phyloP scores from a whole-genome alignment of 2,329 filamentous ascomycete species.

The Sphaceloma murrayae region DNA sequence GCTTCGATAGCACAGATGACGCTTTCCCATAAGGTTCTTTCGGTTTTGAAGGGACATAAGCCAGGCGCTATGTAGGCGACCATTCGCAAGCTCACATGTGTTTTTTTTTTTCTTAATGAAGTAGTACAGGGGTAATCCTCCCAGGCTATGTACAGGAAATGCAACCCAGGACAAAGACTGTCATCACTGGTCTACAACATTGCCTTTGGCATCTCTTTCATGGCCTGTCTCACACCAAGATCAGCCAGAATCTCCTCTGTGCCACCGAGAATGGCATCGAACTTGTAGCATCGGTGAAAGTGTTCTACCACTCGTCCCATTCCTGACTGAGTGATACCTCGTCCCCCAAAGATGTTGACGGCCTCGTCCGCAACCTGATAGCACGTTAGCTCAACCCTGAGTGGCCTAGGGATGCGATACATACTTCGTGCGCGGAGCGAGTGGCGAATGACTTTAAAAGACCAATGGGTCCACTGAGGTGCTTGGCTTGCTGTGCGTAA shows the following conservation, averaged over 20 bases:
- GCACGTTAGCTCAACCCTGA: background rate
- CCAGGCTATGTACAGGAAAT: background rate
- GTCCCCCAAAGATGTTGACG: constrained; percentile 77
- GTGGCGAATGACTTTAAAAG: constrained; percentile 73
- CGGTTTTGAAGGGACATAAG: no score
- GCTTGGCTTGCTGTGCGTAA: constrained; percentile 64
- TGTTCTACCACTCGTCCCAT: constrained; percentile 78
- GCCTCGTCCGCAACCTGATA: constrained; percentile 61
- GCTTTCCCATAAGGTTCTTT: no score
- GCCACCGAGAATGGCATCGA: constrained; percentile 55
- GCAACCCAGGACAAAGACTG: no score
- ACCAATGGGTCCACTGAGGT: constrained; percentile 71
- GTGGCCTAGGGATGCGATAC: background rate
- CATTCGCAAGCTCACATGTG: no score
- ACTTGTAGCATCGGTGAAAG: constrained; percentile 79
- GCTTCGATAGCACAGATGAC: no score
- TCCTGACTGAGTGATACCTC: constrained; percentile 67
- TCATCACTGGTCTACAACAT: constrained; percentile 47
- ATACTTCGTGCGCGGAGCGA: constrained; percentile 59
- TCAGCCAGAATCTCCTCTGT: constrained; percentile 77
- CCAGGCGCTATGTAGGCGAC: no score
- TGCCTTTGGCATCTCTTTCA: constrained; percentile 75
- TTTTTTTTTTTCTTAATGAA: no score
- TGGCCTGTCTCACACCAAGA: constrained; percentile 71
- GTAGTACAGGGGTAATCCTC: no score